Conservation (phyloP, 164 flowering plant species). For the Litsea cubeba region DNA sequence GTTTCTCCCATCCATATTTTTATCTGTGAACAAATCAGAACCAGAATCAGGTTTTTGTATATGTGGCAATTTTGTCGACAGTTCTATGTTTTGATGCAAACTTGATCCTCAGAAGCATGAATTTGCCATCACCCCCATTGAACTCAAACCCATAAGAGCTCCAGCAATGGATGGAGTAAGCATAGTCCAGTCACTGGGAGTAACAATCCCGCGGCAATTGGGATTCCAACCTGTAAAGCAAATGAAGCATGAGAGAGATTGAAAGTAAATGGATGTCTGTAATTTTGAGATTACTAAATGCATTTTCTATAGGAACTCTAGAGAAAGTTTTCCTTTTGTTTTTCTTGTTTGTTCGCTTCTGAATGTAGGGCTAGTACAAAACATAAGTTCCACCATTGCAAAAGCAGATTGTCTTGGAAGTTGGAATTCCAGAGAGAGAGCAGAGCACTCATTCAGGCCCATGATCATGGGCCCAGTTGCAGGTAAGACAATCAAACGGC, state of each 20-base stretch:
- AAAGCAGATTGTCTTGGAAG: too few species aligned
- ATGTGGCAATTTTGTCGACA: conserved; percentile 14
- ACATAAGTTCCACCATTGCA: too few species aligned
- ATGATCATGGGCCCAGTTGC: too few species aligned
- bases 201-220: conserved; percentile 87
- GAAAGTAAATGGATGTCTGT: too few species aligned
- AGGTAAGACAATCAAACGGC: too few species aligned
- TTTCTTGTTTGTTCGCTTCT: too few species aligned
- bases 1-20: conserved; percentile 11
- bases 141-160: conserved; percentile 93
- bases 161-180: conserved; percentile 97
- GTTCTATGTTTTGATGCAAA: conserved; percentile 39
- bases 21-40: conserved; percentile 16
- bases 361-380: too few species aligned
- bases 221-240: conserved; percentile 71
- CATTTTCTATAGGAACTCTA: too few species aligned
- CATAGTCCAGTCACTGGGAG: conserved; percentile 76
- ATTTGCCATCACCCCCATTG: conserved; percentile 84
- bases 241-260: background rate
- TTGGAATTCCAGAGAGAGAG: too few species aligned
- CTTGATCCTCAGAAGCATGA: conserved; percentile 71
- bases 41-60: conserved; percentile 16
- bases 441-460: too few species aligned
- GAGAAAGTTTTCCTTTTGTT: too few species aligned
- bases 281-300: too few species aligned